Base-by-base conservation (phyloP, 768 basidiomycete species). In the Phylloporus rhodoxanthus region DNA sequence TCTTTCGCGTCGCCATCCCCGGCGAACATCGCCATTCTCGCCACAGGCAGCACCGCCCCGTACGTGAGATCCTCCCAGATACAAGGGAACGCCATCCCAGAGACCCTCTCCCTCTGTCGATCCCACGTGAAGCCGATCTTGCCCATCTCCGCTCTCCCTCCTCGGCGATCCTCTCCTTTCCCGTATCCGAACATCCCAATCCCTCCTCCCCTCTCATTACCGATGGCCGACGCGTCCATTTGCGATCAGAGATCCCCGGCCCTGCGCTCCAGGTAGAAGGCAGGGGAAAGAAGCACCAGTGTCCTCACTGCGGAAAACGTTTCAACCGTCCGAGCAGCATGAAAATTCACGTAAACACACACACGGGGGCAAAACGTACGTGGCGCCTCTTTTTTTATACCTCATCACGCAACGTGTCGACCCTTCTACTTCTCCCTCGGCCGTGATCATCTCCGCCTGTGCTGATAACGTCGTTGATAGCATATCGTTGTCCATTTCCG, bases 401-500 rank as follows among this genome's bases (percentile, higher is more conserved):
- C 34, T 42, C 34, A 36, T 19, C 34, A 34, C 8, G 58, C 62
- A 63, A 60, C 59, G 59, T 38, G 37, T 38, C 21, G 19, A n/a
- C 37, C 37, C 37, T 20, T 37, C 37, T 36, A 8, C 34, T 36
- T 38, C 37, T 21, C 20, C 37, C 37, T 38, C 19, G 37, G 39
- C 23, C 23, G 23, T 25, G 17, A 15, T 44, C 17, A 21, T 32
- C 45, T 30, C 25, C n/a, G 36, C 46, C 10, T 21, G 11, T 21
- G 37, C 51, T 59, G 52, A 64, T 58, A 43, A 38, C 53, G 43
- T 46, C 51, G 39, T 17, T 44, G 40, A 55, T 54, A 85, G 88
- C 86, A 17, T 87, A 85, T 68, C 73, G 77, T 36, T 90, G 87
- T 57, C 84, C 85, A 4, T 85, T 73, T 73, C 84, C 82, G 6